A percentile compares a stretch with the other conserved stretches of the same genome.
Evolutionary conservation across 495 filamentous ascomycete species (phyloP).

Genomic region (Penicillium goetzii): DNA sequence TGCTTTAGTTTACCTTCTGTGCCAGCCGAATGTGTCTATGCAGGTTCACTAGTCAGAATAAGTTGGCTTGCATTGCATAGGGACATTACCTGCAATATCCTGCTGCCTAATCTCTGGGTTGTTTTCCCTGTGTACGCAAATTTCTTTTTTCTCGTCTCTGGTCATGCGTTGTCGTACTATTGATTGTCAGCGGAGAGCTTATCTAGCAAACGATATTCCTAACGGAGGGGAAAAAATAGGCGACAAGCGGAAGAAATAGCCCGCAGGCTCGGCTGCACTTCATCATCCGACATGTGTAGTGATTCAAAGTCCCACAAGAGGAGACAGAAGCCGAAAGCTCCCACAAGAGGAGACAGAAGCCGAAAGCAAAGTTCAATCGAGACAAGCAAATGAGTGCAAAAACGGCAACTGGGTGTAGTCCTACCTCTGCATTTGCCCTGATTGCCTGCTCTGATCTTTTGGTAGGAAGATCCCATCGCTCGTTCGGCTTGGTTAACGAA

Average conservation of each 20-base stretch:
- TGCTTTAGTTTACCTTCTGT: no score
- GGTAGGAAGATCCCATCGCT: not conserved
- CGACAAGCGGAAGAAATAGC: not conserved
- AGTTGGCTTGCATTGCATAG: no score
- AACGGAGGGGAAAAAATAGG: not conserved
- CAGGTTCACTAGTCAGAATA: no score
- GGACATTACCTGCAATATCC: no score
- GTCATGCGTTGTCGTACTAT: no score
- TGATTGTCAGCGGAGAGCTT: no score
- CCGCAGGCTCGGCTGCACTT: not conserved
- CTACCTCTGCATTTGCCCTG: not conserved
- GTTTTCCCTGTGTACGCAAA: no score
- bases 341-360: not conserved
- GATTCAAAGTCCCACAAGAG: not conserved
- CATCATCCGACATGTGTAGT: not conserved
- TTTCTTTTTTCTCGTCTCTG: no score
- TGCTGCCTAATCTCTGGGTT: no score
- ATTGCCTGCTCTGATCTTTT: not conserved
- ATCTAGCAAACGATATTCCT: not conserved
- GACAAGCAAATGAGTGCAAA: not conserved
- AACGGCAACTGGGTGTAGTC: not conserved
- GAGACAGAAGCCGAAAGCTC: not conserved
- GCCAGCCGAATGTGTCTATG: no score
- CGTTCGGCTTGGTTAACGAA: not conserved
- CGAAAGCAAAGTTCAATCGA: not conserved